Base-by-base conservation (phyloP, 1,284 basidiomycete genomes). In the Sporisorium iseilematis-ciliati region DNA sequence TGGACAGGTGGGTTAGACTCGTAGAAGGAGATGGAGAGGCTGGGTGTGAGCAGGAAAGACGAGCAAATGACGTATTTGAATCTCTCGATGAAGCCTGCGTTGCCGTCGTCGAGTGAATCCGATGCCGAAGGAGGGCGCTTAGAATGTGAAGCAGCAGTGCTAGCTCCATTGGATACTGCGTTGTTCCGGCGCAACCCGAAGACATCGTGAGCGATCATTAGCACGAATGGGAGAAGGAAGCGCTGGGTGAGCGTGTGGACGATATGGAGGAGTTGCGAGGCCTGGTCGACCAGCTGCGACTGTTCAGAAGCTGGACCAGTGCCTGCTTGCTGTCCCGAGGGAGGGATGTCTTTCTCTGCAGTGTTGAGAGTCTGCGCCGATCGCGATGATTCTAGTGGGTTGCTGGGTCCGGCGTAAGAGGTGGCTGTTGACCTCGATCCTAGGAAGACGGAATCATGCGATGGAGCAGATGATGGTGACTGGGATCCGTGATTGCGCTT, bases 1-100 rank as follows among this genome's bases (percentile, higher is more conserved):
- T 59, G 49, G 2, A 60, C 38, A 8, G 69, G 61, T 2, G 62
- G 62, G 18, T 40, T 64, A 8, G 72, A 54, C 14, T 77, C 81
- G 70, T 84, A 84, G 57, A 79, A 78, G 12, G 81, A 83, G 42
- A 84, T 83, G 20, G 82, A 82, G 26, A 84, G 73, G 40, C 65
- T 77, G 6, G 79, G 65, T 3, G 81, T 81, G 33, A 84, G 75
- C 21, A 84, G 77, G 57, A 80, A 82, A 7, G 82, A 83, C 5
- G 83, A 82, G 60, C 80, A 82, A 53, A 84, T 68, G 51, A 65
- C 57, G 42, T 80, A 80, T 49, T 82, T 82, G 76, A 84, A 83
- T n/a, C 52, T 64, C 50, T 84, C 83, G 6, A 76, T 65, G 51
- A 83, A 84, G 46, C 55, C 46, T 48, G 29, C 26, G 20, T 58